Evolutionary conservation across 2,329 filamentous ascomycete genomes (phyloP), one percentile per base, ranked within the genome.

Genomic region (Thielaviopsis euricoi): DNA sequence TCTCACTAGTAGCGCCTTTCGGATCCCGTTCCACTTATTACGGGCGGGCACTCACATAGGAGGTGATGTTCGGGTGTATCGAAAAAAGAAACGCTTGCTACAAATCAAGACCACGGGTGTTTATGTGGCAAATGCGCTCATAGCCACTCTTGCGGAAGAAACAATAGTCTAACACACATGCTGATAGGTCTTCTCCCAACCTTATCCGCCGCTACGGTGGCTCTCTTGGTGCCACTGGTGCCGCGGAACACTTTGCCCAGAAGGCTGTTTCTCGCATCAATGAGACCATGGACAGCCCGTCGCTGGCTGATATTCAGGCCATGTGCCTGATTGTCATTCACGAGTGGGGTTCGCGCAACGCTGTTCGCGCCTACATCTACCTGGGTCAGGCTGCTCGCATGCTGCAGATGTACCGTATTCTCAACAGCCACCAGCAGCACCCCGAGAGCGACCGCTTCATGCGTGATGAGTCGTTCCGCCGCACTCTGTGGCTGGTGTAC

Each of bases 351-450:
- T 77, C 76, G 59, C 70, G 79, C 49, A 81, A 81, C 66, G 79
- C 79, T 43, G 77, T 82, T 29, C 77, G 79, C 19, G 79, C 79
- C 61, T 82, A 82, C 71, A 76, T 81, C 66, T 81, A 81, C 65
- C 72, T 82, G 23, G 79, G 79, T 62, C 79, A 82, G 65, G 79
- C 79, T 33, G 75, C 78, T n/a, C 77, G 79, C 60, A 81, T 82
- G 78, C 74, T 79, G 33, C 79, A 82, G 69, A 82, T 82, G 79
- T 81, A 77, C 64, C 74, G 78, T 62, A 77, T 82, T 58, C 74
- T 82, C 52, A 77, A 80, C 63, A 73, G 73, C 48, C 78, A 80
- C 63, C 74, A 78, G 62, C 68, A 71, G 49, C 71, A 73, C 17
- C 76, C 78, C 48, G 73, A 68, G 37, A 64, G 75, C n/a, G 78